Base-by-base conservation (phyloP, 2,329 filamentous ascomycete species). In the Monosporascus sp. region DNA sequence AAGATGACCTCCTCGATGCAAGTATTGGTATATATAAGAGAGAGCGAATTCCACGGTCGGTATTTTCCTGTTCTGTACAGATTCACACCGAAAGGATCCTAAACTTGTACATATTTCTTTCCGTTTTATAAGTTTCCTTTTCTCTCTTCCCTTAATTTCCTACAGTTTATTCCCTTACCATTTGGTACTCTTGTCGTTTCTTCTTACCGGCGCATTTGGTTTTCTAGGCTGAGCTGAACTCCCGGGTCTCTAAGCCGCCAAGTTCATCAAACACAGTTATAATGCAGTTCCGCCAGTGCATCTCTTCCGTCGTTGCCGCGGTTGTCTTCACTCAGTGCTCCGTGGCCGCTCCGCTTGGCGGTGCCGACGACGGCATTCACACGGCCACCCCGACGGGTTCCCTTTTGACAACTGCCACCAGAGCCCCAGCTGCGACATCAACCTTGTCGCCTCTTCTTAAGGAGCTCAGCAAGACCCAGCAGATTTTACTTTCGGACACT, bases 251-350 rank as follows among this genome's bases (percentile, higher is more conserved):
- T 25, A 41, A 51, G 39, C 51, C 51, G 6, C 50, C 42, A 51
- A 48, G 34, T 51, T 47, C 34, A 24, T 18, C 39, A 48, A 51
- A 49, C 53, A 52, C 50, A 49, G 18, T 56, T 61, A 71, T 60
- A 22, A 75, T 72, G 71, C 62, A 42, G 17, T 42, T 42, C 11
- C 39, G 39, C 17, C 39, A 42, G 39, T 42, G 8, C 14, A 3
- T 68, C 65, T 72, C 60, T 50, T 54, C 67, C 41, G 52, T 67
- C 50, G 58, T 68, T 58, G 59, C 68, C 54, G 61, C 70, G 39
- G 63, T 70, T 64, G 60, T 74, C 58, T 56, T 78, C 68, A 71
- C 72, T 53, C 68, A 70, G 50, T 66, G 69, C 55, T 66, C 72
- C 38, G 48, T 67, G 20, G 60, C 68, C 34, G 53, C 51, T 17